Evolutionary conservation across 1,284 basidiomycete species (phyloP).

Genomic region (Naganishia liquefaciens): DNA sequence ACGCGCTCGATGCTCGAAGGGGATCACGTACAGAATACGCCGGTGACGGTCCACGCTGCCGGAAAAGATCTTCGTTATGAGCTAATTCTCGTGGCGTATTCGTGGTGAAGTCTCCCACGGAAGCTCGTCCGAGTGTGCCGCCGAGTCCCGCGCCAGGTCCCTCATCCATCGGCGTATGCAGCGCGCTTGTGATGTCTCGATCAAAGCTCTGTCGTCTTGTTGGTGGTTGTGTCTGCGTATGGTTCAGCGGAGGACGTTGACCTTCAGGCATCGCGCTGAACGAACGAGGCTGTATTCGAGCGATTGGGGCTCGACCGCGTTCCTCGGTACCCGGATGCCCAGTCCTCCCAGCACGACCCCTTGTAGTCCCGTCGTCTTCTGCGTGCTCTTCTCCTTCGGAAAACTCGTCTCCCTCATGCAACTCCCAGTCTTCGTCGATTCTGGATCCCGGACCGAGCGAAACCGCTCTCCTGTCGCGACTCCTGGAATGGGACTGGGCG

Average conservation of each 20-base stretch:
- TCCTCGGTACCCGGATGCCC: slow-evolving; percentile 20
- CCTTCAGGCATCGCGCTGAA: slow-evolving; percentile 25
- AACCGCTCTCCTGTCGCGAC: slow-evolving; percentile 60
- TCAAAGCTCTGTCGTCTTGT: slow-evolving; percentile 29
- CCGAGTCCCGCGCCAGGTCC: not conserved
- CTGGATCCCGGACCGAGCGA: slow-evolving; percentile 76
- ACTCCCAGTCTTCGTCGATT: slow-evolving; percentile 44
- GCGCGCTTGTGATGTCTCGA: slow-evolving; percentile 15
- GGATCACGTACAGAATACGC: slow-evolving; percentile 42
- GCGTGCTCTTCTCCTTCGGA: slow-evolving; percentile 34
- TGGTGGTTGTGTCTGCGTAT: slow-evolving; percentile 25
- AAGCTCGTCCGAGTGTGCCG: not conserved
- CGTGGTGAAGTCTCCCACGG: slow-evolving; percentile 16
- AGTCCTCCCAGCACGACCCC: slow-evolving; percentile 29
- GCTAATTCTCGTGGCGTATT: slow-evolving; percentile 9
- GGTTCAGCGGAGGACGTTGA: slow-evolving; percentile 12
- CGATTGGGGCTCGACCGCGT: slow-evolving; percentile 4
- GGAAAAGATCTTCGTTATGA: slow-evolving; percentile 14
- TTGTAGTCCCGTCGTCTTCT: slow-evolving; percentile 27
- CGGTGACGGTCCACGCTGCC: slow-evolving; percentile 50
- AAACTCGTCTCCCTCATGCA: slow-evolving; percentile 55
- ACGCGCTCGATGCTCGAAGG: slow-evolving; percentile 12
- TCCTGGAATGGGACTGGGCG: slow-evolving; percentile 39
- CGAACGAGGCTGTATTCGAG: slow-evolving; percentile 19
- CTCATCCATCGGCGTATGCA: slow-evolving; percentile 16